Conservation (phyloP, 345 rosid species). For the Balakata baccata region DNA sequence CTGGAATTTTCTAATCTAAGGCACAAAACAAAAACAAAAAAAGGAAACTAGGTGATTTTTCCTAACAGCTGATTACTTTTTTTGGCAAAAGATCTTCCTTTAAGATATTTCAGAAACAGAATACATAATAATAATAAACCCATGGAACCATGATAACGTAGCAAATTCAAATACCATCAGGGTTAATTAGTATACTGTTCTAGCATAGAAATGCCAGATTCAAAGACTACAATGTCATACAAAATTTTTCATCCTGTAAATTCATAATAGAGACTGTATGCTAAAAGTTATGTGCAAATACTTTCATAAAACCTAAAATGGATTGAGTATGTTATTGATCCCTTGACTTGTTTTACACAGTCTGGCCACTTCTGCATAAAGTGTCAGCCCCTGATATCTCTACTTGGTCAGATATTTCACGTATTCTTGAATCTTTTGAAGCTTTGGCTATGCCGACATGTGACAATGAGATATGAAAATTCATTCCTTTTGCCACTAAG, state of each 20-base stretch:
- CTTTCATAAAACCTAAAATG: neutral
- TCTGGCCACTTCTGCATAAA: neutral
- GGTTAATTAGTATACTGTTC: neutral
- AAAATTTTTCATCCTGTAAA: constrained; percentile 3
- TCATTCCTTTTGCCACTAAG: constrained; percentile 9
- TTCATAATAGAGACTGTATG: neutral
- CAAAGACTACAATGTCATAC: neutral
- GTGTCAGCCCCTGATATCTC: neutral
- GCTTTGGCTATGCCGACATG: neutral
- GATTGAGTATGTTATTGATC: neutral
- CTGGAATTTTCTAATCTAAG: neutral
- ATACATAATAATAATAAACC: neutral
- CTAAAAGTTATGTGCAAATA: neutral
- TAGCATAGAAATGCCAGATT: neutral
- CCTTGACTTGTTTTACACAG: neutral
- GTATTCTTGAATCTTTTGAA: neutral
- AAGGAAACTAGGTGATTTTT: neutral
- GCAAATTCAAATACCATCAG: constrained; percentile 7
- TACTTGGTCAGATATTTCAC: constrained; percentile 8
- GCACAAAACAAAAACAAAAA: neutral
- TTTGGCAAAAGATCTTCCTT: neutral
- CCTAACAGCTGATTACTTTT: neutral
- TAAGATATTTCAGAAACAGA: neutral
- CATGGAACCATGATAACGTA: neutral
- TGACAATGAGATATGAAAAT: constrained; percentile 1